These are phyloP conservation scores for Carex pumila DNA, from an alignment of 176 grass and related monocot genomes.

Conservation along the genomic window DNA sequence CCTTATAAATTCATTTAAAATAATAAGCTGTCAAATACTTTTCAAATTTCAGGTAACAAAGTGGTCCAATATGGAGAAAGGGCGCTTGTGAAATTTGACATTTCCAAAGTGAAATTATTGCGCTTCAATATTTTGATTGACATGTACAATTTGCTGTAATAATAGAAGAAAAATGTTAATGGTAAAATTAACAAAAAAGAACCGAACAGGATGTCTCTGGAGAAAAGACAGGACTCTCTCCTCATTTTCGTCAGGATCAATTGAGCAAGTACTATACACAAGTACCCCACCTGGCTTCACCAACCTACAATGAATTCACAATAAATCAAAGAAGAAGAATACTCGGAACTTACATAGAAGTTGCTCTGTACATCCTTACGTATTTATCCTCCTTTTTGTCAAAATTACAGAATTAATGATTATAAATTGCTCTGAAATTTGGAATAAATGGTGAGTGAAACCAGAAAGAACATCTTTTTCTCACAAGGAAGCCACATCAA, in stretches of 20 bases:
- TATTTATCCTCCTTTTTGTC: background rate
- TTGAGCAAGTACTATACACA: conserved; percentile 92
- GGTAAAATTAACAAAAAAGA: background rate
- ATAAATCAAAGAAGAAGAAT: background rate
- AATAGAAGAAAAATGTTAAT: background rate
- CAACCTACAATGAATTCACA: conserved; percentile 37
- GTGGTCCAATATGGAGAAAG: background rate
- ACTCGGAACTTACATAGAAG: background rate
- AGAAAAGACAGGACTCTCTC: conserved; percentile 70
- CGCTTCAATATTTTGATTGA: background rate
- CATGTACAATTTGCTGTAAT: background rate
- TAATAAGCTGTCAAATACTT: conserved; percentile 5
- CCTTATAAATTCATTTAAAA: background rate
- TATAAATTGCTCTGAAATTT: background rate
- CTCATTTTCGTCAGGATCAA: conserved; percentile 84
- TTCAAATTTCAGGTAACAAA: background rate
- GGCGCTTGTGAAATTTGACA: background rate
- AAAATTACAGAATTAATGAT: background rate
- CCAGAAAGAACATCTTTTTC: background rate
- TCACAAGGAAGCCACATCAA: conserved; percentile 72
- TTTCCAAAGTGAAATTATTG: background rate
- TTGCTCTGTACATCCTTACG: background rate
- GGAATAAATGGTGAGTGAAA: background rate
- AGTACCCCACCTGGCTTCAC: conserved; percentile 85
- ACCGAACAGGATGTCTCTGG: conserved; percentile 56